phyloP scores from a whole-genome alignment of 495 filamentous ascomycete species.

The Neurospora africana region DNA sequence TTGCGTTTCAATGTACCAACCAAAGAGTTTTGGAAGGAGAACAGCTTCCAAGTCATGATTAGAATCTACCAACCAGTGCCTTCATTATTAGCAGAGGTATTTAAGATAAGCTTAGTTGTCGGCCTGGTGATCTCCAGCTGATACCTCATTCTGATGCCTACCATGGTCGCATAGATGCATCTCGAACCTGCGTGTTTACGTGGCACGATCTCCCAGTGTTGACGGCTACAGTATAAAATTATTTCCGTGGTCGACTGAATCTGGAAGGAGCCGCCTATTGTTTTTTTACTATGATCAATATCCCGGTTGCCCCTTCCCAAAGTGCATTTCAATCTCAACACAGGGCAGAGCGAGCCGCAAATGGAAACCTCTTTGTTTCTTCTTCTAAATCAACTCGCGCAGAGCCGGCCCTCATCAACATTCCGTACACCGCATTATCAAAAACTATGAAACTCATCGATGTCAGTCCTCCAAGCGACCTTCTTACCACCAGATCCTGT shows the following conservation, averaged over 20 bases:
- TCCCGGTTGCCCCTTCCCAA: background rate
- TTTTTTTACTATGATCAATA: too few species aligned
- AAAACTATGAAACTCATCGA: too few species aligned
- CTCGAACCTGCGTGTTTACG: background rate
- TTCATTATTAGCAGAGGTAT: background rate
- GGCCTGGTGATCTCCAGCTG: background rate
- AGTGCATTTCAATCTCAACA: too few species aligned
- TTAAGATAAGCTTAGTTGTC: background rate
- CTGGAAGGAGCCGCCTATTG: too few species aligned
- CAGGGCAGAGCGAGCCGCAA: too few species aligned
- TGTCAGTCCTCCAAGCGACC: background rate
- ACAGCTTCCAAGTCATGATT: background rate
- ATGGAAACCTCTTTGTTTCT: too few species aligned
- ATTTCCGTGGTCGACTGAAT: too few species aligned
- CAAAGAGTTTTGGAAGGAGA: background rate
- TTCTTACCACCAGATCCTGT: background rate
- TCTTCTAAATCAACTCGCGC: too few species aligned
- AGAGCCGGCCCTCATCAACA: background rate
- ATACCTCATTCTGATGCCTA: background rate
- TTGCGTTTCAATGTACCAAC: background rate
- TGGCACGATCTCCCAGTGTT: too few species aligned
- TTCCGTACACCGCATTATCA: background rate
- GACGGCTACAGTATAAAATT: too few species aligned
- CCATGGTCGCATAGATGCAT: background rate
- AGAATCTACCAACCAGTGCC: background rate